phyloP scores from a whole-genome alignment of 805 yeast genomes.

The Zygoascus ofunaensis region DNA sequence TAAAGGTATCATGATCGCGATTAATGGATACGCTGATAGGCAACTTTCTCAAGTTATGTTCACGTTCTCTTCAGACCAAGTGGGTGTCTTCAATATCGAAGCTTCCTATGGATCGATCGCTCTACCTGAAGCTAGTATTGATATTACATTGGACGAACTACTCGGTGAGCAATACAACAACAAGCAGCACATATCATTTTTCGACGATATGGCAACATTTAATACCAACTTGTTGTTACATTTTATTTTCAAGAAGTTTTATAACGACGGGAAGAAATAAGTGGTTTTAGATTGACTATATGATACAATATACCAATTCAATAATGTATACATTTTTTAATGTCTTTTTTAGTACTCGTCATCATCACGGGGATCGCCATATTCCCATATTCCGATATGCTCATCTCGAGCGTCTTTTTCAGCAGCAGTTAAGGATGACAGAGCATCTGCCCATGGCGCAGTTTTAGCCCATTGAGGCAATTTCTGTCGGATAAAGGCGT shows the following conservation, averaged over 20 bases:
- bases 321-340: neutral
- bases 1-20: slow-evolving; percentile 53
- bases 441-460: slow-evolving; percentile 28
- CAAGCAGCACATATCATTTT: slow-evolving; percentile 42
- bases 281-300: neutral
- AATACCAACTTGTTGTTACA: slow-evolving; percentile 59
- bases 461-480: slow-evolving; percentile 30
- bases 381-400: slow-evolving; percentile 64
- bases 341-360: slow-evolving; percentile 25
- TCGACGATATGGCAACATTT: slow-evolving; percentile 60
- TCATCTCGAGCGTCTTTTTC: slow-evolving; percentile 42
- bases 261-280: slow-evolving; percentile 34
- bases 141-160: slow-evolving; percentile 61
- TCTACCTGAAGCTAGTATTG: slow-evolving; percentile 44
- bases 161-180: slow-evolving; percentile 68
- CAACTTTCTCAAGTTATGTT: slow-evolving; percentile 61
- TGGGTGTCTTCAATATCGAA: slow-evolving; percentile 65
- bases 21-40: slow-evolving; percentile 41
- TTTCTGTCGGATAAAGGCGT: slow-evolving; percentile 39
- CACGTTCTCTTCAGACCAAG: slow-evolving; percentile 65
- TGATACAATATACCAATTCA: neutral
- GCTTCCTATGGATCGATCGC: slow-evolving; percentile 55
- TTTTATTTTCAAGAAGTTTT: slow-evolving; percentile 68
- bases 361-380: slow-evolving; percentile 60
- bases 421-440: slow-evolving; percentile 32